Evolutionary conservation across 805 yeast genomes (phyloP), one percentile per base, ranked within the genome.

Genomic region (Teunomyces pallodes): DNA sequence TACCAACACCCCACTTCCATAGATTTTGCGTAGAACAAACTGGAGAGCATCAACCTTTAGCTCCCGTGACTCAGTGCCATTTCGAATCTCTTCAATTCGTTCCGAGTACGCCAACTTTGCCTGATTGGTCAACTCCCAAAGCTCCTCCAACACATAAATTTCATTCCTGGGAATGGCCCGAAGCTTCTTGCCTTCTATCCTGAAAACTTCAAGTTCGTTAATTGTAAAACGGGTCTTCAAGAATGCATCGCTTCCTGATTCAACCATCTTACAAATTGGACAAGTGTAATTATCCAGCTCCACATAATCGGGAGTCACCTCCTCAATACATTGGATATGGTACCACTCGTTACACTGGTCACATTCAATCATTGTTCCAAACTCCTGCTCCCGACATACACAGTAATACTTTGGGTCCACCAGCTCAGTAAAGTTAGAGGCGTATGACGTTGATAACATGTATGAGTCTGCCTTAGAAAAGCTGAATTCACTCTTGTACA

Each of bases 301-400:
- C 13, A 45, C 50, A 12, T 42, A 41, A 8, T 48, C 50, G 9
- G 41, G 40, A 9, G 32, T 42, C 13, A 46, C 50, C 12, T 48
- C 52, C 12, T 75, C 75, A 39, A 85, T 69, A 62, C 91, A 86
- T 12, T 64, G 65, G 41, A 77, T 75, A 59, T 86, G 91, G 57
- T 80, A 86, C 90, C 90, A 84, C 56, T 84, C 89, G 46, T 76
- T 71, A 61, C 92, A 86, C 13, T 62, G 65, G 52, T 84, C 90
- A 65, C 91, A 86, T 49, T 80, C 86, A 40, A 84, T 79, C 87
- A 84, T 84, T 0, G 79, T 75, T 5, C 62, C 87, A 77, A 54
- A 75, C 54, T 84, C 91, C 20, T 64, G 64, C 42, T 76, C 78
- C 41, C 90, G 73, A 61, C 92, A 86, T 47, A 82, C 66, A 58